These are phyloP conservation scores for Scenedesmus sp. DNA, from an alignment of 163 green algal genomes.

Conservation along the genomic window DNA sequence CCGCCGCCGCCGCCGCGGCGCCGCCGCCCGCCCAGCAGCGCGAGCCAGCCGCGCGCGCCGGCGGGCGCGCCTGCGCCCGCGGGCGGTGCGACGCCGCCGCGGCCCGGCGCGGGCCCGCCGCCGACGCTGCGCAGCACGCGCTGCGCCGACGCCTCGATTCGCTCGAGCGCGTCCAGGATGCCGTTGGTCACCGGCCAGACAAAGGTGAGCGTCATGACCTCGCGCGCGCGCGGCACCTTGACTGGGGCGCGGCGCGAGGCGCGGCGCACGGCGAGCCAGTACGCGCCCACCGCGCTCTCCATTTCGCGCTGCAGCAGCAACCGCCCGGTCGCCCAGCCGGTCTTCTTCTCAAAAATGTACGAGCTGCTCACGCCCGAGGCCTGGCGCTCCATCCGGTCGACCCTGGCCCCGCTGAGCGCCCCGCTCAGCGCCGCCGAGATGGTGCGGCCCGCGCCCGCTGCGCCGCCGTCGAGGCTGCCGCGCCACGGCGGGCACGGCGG, in stretches of 20 bases:
- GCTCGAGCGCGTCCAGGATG: conserved; percentile 20
- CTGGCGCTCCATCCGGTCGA: conserved; percentile 26
- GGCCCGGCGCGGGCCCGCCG: no score
- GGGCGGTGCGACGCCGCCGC: no score
- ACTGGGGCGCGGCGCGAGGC: conserved; percentile 10
- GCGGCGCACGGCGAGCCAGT: conserved; percentile 23
- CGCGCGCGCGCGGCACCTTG: conserved; percentile 3
- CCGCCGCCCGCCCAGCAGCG: no score
- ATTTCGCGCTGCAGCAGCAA: conserved; percentile 39
- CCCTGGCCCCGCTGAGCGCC: neutral
- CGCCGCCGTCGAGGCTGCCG: neutral
- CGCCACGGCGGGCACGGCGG: no score
- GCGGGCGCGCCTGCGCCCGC: no score
- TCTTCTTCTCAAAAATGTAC: conserved; percentile 41
- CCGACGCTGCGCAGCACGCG: conserved; percentile 8
- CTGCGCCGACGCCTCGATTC: conserved; percentile 25
- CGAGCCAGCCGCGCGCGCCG: no score
- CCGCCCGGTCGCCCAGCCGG: conserved; percentile 25
- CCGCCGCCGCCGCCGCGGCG: no score
- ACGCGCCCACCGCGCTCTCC: conserved; percentile 4
- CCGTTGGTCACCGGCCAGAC: conserved; percentile 29
- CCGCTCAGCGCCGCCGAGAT: neutral
- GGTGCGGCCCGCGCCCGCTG: neutral
- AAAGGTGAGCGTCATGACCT: conserved; percentile 39
- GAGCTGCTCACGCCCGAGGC: conserved; percentile 8